Base-by-base conservation (phyloP, 345 rosid genomes). In the Microcos paniculata region DNA sequence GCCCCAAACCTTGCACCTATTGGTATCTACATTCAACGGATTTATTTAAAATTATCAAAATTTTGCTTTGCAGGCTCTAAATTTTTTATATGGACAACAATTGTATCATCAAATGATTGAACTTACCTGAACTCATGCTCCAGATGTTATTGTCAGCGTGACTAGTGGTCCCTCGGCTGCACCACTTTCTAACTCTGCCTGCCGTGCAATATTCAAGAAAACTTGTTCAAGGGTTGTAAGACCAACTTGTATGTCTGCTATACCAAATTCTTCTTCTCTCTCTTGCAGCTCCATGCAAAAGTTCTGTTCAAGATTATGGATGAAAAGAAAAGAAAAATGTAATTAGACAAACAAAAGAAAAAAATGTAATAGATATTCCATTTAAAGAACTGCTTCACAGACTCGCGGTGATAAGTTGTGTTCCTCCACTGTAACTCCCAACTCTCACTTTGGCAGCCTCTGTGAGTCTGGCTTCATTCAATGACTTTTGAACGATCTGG, bases 141-240 rank as follows among this genome's bases (percentile, higher is more conserved):
- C 97, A 1, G 98, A 91, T n/a, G 96, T 76, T 65, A 90, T 66
- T 26, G 80, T 87, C 31, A 91, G 79, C 71, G 96, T 86, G 62
- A 87, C 92, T 85, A 89, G 57, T 71, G 88, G 84, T 71, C 88
- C 91, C 68, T 95, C 99, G 6, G 90, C 88, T 2, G 94, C 88
- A 73, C 98, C 99, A 49, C 74, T 89, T 86, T 95, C 99, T 15
- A 95, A 87, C 79, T 95, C 99, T 28, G 99, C 99, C 80, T 89
- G 87, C 84, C 83, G 86, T 35, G 98, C 99, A n/a, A 95, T 95
- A 71, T 93, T 93, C 68, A 95, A 84, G 91, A 93, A 95, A 65
- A 95, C 98, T 84, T 95, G 97, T 86, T 93, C 99, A 1, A 95
- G 96, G n/a, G 98, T 93, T 26, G 99, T 78, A 10, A 95, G 95